Evolutionary conservation across 768 basidiomycete species (phyloP).

Genomic region (Suillus luteus): DNA sequence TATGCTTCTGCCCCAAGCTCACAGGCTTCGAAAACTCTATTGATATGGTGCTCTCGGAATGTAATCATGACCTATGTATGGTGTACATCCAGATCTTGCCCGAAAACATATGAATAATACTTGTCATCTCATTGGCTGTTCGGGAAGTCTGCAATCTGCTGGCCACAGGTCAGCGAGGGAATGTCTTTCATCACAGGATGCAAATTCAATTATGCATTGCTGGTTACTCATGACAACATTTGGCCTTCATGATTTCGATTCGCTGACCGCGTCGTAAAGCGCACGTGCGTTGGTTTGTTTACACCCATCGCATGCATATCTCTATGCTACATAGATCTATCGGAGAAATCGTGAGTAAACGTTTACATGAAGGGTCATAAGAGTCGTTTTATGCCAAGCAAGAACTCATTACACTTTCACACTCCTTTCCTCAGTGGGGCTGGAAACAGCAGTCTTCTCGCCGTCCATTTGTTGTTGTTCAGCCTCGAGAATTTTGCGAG

Average conservation of each 20-base stretch:
- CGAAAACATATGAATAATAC: background rate
- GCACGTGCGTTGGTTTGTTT: too few relatives aligned
- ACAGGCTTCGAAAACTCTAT: background rate
- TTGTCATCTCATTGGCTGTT: too few relatives aligned
- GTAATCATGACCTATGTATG: background rate
- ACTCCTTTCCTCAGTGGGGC: constrained; percentile 1
- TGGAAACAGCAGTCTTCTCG: background rate
- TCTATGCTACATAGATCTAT: background rate
- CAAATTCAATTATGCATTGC: background rate
- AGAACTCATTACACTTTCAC: background rate
- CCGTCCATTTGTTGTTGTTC: constrained; percentile 12
- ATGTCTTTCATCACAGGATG: background rate
- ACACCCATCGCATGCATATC: background rate
- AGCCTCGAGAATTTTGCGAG: constrained; percentile 21
- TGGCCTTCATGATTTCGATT: background rate
- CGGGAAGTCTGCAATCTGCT: too few relatives aligned
- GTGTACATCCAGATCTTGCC: background rate
- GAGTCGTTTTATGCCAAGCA: background rate
- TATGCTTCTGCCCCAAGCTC: background rate
- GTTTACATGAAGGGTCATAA: background rate
- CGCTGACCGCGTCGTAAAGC: background rate
- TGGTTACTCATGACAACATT: background rate
- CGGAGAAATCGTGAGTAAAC: background rate
- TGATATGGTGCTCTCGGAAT: background rate
- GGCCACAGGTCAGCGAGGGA: too few relatives aligned